Evolutionary conservation across 2,329 filamentous ascomycete genomes (phyloP).

Genomic region (Beauveria brongniartii): DNA sequence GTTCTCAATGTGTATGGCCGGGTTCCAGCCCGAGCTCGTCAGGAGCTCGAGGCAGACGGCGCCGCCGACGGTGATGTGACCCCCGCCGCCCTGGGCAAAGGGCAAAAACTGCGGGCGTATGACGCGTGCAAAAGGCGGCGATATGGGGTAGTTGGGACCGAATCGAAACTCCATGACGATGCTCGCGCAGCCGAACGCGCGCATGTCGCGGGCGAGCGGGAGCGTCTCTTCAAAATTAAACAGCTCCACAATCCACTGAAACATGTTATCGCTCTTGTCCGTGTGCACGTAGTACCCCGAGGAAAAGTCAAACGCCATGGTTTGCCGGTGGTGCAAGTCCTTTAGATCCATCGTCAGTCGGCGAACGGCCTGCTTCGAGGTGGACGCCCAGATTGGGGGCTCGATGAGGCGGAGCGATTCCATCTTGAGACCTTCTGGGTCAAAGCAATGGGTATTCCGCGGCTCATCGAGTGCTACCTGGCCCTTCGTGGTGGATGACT

Average conservation of each 20-base stretch:
- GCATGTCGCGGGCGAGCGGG: constrained; percentile 70
- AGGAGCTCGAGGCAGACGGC: constrained; percentile 79
- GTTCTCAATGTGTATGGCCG: constrained; percentile 64
- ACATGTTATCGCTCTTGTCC: constrained; percentile 60
- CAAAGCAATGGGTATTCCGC: not conserved
- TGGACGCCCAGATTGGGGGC: constrained; percentile 57
- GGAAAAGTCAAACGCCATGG: constrained; percentile 49
- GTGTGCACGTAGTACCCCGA: constrained; percentile 80
- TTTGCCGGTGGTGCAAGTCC: constrained; percentile 56
- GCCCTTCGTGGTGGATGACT: no score
- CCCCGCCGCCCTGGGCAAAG: constrained; percentile 67
- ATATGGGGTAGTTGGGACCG: constrained; percentile 63
- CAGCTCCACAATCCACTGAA: constrained; percentile 86
- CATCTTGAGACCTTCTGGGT: not conserved
- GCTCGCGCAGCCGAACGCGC: constrained; percentile 49
- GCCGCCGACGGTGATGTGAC: constrained; percentile 77
- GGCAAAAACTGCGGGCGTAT: constrained; percentile 71
- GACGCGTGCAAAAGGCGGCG: constrained; percentile 78
- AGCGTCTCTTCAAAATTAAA: constrained; percentile 68
- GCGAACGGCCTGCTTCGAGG: constrained; percentile 51
- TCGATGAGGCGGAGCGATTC: constrained; percentile 15
- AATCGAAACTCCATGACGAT: constrained; percentile 79
- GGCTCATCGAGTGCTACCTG: not conserved
- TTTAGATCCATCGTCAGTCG: constrained; percentile 50
- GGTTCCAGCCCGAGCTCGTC: constrained; percentile 75